Evolutionary conservation across 139 green algal species (phyloP), one percentile per base, ranked within the genome.

Genomic region (Haematococcus sp.): DNA sequence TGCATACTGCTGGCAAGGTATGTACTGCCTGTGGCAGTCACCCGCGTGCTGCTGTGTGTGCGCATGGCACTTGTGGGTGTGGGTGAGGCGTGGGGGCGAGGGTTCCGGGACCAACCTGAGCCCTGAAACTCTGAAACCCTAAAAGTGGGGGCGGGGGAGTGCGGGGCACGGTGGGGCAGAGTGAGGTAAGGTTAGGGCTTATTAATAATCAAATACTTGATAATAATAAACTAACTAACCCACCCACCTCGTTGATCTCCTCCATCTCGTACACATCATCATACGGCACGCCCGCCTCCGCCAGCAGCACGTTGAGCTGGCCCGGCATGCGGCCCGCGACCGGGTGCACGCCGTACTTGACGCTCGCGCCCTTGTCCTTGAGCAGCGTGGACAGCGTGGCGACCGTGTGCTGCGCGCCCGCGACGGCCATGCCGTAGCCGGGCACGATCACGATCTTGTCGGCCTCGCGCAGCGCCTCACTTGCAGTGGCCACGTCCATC

Each of bases 261-360:
- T 82, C 76, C 76, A 82, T 82, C 70, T 82, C 76, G 22, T 74
- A 52, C 69, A 82, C 81, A 88, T 87, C 76, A 66, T 94, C 89
- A 61, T 94, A 93, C 0, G 84, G 83, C 72, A 95, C 90, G 4
- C 88, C 88, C 16, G 93, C 93, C 84, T 97, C 93, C 0, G 93
- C 93, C 54, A 97, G 87, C 81, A 97, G 92, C 78, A 97, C 93
- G 81, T 97, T 97, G 49, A 97, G 87, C 85, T 97, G 93, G n/a
- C 91, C 91, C 2, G 92, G 92, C 91, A 97, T 93, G 72, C 92
- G 86, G 11, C 91, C 92, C 0, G 92, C 91, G 35, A 97, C 91
- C 2, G 91, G 91, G 75, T 96, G 91, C 68, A 96, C 91, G 70
- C 84, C 91, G 78, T 93, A 96, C 75, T 85, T 61, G 20, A 83